Evolutionary conservation across 176 grass and related monocot genomes (phyloP), one percentile per base, ranked within the genome.

Genomic region (Oryza coarctata): DNA sequence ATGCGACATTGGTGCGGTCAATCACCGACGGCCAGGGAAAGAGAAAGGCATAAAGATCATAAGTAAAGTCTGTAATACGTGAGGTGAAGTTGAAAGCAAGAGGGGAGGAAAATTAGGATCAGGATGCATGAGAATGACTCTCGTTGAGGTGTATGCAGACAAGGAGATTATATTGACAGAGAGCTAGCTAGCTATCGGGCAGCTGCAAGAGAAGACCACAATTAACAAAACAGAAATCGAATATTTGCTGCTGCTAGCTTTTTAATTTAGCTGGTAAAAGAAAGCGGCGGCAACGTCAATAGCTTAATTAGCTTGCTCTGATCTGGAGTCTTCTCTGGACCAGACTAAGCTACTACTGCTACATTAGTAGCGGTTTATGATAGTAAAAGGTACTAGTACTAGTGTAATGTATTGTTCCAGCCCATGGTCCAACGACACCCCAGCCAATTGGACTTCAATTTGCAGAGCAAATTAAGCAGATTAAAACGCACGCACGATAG

Each of bases 191-290:
- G n/a, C n/a, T n/a, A n/a, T n/a, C n/a, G n/a, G n/a, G n/a, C n/a
- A n/a, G 33, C 57, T 25, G n/a, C 22, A 34, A 77, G 74, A 78
- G 28, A 34, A 71, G 83, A 79, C 55, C 83, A n/a, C 2, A 71
- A 71, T 33, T 33, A 33, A 64, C 20, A 41, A 38, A 30, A 26
- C 30, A 31, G 36, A 39, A 33, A 1, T 23, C 5, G 66, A 58
- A 30, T 45, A 5, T 12, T 27, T 36, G 52, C 25, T 62, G 20
- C 22, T 23, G 55, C 55, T 60, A 11, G 0, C 32, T 33, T 33
- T 33, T n/a, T n/a, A n/a, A n/a, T n/a, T n/a, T n/a, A n/a, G 7
- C 10, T 12, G 84, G 84, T 86, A 86, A 86, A 67, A 67, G 61
- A 86, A 74, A 74, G 77, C 84, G 84, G 77, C 84, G 77, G 41